These are phyloP conservation scores for Saccharum officinarum DNA, from an alignment of 176 grass and related monocot genomes.

Conservation along the genomic window DNA sequence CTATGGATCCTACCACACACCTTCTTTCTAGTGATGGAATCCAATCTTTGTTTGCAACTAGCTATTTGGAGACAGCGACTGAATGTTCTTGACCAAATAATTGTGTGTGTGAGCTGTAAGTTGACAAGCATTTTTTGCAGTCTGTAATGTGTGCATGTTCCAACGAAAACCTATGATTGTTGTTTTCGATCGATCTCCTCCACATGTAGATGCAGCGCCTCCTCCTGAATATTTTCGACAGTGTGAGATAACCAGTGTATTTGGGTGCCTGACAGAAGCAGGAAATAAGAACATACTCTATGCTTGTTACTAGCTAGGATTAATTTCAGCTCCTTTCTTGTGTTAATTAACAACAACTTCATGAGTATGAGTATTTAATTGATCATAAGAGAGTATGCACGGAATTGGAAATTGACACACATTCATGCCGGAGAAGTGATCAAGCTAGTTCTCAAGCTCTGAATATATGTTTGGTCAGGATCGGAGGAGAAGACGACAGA, in stretches of 20 bases:
- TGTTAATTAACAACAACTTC: neutral
- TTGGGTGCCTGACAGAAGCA: no score
- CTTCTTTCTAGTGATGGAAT: conserved; percentile 39
- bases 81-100: conserved; percentile 32
- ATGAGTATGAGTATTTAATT: neutral
- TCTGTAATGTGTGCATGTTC: neutral
- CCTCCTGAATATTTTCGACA: neutral
- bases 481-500: no score
- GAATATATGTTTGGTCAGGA: conserved; percentile 18
- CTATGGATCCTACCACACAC: neutral
- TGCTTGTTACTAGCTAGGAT: neutral
- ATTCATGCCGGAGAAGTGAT: neutral
- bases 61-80: conserved; percentile 37
- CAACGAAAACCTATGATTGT: neutral
- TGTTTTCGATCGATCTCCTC: neutral
- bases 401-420: neutral
- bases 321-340: neutral
- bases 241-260: neutral
- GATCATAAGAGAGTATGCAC: neutral
- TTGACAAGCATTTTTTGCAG: neutral
- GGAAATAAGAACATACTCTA: no score
- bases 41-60: conserved; percentile 46
- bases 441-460: neutral
- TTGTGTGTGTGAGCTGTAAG: neutral
- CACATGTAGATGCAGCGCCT: neutral